These are phyloP conservation scores for Phytophthora vignae DNA, from an alignment of 352 stramenopile species.

Conservation along the genomic window DNA sequence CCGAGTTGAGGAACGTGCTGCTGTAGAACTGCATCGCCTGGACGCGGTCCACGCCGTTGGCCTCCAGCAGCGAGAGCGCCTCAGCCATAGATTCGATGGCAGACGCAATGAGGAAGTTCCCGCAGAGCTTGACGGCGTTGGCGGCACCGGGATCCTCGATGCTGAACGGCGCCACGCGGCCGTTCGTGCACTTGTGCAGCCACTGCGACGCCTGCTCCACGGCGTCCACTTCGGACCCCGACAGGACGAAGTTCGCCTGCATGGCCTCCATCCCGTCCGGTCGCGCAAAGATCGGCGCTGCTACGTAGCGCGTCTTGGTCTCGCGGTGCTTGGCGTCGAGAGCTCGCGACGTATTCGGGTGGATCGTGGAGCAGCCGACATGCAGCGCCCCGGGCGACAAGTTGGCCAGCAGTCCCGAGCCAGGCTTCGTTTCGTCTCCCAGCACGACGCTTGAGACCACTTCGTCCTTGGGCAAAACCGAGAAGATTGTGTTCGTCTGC, in stretches of 20 bases:
- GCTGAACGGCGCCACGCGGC: constrained; percentile 60
- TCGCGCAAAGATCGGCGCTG: constrained; percentile 74
- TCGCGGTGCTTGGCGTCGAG: constrained; percentile 50
- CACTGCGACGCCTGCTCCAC: constrained; percentile 46
- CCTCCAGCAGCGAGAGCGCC: constrained; percentile 69
- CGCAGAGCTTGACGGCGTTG: constrained; percentile 83
- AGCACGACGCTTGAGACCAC: constrained; percentile 56
- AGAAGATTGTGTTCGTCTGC: constrained; percentile 55
- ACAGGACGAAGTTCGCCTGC: constrained; percentile 73
- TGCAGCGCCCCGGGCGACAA: constrained; percentile 52
- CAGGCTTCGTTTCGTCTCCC: constrained; percentile 25
- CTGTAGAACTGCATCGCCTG: constrained; percentile 82
- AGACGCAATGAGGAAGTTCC: constrained; percentile 83
- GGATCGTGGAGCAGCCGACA: constrained; percentile 79
- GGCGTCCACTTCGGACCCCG: constrained; percentile 44
- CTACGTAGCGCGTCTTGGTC: constrained; percentile 49
- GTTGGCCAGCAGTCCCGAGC: constrained; percentile 47
- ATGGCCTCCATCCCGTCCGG: constrained; percentile 75
- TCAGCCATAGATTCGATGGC: constrained; percentile 86
- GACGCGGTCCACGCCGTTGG: constrained; percentile 75
- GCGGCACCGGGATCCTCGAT: constrained; percentile 63
- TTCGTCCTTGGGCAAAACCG: constrained; percentile 75
- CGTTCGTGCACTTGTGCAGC: constrained; percentile 50
- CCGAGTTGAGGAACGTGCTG: constrained; percentile 82
- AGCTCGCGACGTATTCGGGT: constrained; percentile 60